Evolutionary conservation across 1,284 basidiomycete species (phyloP).

Genomic region (Caloboletus firmus): DNA sequence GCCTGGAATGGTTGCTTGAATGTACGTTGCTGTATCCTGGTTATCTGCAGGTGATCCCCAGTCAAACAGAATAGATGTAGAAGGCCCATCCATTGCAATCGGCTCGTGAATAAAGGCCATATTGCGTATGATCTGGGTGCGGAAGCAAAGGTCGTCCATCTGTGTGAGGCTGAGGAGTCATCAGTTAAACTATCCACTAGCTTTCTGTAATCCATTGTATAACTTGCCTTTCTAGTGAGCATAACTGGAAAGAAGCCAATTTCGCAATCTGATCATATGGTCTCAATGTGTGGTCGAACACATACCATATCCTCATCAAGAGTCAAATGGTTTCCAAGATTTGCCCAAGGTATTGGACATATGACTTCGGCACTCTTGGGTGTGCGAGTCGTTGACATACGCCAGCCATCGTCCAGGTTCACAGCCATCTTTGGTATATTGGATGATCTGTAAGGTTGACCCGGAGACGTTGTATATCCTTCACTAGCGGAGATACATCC

Average conservation of each 20-base stretch:
- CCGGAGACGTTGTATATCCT: conserved; percentile 11
- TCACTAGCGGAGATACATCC: conserved; percentile 2
- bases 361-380: conserved; percentile 31
- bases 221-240: conserved; percentile 32
- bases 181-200: background rate
- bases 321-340: conserved; percentile 17
- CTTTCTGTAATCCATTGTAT: background rate
- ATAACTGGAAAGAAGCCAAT: conserved; percentile 24
- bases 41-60: conserved; percentile 46
- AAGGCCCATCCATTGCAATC: conserved; percentile 47
- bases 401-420: conserved; percentile 25
- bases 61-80: conserved; percentile 48
- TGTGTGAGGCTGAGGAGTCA: conserved; percentile 33
- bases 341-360: conserved; percentile 31
- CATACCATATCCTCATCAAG: conserved; percentile 33
- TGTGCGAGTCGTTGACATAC: conserved; percentile 28
- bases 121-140: conserved; percentile 37
- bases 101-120: conserved; percentile 55
- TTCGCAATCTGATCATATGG: background rate
- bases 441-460: background rate
- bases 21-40: conserved; percentile 33
- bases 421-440: conserved; percentile 6
- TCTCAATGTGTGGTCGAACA: background rate
- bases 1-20: conserved; percentile 28
- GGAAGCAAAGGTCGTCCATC: conserved; percentile 37